Percentiles rank a stretch among this genome's conserved stretches.
Conservation (phyloP, 768 basidiomycete species). For the Podaxis sp. region DNA sequence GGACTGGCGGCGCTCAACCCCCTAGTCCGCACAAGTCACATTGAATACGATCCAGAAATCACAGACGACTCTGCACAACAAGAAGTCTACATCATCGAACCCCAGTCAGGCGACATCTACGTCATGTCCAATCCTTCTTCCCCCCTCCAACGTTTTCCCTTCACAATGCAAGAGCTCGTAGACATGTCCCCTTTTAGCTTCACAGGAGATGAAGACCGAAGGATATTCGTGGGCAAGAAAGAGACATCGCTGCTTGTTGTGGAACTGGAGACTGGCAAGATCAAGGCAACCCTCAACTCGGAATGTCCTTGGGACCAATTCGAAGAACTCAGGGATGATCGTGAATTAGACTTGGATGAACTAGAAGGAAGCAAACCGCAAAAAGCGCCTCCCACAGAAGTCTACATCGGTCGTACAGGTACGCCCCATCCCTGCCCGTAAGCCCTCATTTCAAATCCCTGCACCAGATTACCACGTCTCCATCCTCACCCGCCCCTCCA, state of each 20-base stretch:
- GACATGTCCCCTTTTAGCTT: slow-evolving; percentile 84
- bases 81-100: slow-evolving; percentile 92
- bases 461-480: slow-evolving; percentile 82
- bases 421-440: slow-evolving; percentile 15
- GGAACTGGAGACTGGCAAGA: slow-evolving; percentile 76
- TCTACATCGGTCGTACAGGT: slow-evolving; percentile 55
- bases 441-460: slow-evolving; percentile 13
- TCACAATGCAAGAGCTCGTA: slow-evolving; percentile 91
- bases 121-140: slow-evolving; percentile 69
- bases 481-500: slow-evolving; percentile 62
- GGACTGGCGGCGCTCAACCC: slow-evolving; percentile 63
- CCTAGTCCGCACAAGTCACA: slow-evolving; percentile 71
- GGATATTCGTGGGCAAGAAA: slow-evolving; percentile 89
- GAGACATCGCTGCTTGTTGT: slow-evolving; percentile 79
- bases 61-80: slow-evolving; percentile 52
- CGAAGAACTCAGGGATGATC: slow-evolving; percentile 48
- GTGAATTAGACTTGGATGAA: slow-evolving; percentile 44
- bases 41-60: slow-evolving; percentile 54
- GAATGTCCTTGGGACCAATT: slow-evolving; percentile 79
- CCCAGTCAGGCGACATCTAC: slow-evolving; percentile 92
- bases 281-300: slow-evolving; percentile 72
- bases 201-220: slow-evolving; percentile 57
- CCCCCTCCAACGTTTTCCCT: slow-evolving; percentile 83
- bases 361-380: slow-evolving; percentile 43
- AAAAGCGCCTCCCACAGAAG: slow-evolving; percentile 39